Conservation (phyloP, 257 asterid genomes). For the Salvia hispanica region DNA sequence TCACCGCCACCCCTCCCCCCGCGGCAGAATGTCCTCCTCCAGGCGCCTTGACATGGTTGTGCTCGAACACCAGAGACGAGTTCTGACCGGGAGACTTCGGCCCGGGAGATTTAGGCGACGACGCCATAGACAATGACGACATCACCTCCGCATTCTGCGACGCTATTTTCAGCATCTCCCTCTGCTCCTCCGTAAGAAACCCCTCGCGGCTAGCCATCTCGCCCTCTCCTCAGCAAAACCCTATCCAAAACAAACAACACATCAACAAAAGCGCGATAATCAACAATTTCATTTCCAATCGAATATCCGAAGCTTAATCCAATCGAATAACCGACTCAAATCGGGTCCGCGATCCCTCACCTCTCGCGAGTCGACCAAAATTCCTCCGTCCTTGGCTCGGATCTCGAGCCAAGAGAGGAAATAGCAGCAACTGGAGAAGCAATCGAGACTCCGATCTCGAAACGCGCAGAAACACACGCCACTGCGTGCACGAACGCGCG, state of each 20-base stretch:
- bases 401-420: constrained; percentile 93
- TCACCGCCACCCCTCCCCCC: constrained; percentile 63
- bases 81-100: constrained; percentile 54
- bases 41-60: constrained; percentile 65
- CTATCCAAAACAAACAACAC: constrained; percentile 34
- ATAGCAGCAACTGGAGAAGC: constrained; percentile 34
- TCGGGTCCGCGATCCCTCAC: constrained; percentile 11
- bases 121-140: constrained; percentile 49
- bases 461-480: constrained; percentile 40
- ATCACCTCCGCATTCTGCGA: constrained; percentile 70
- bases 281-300: constrained; percentile 21
- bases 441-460: constrained; percentile 46
- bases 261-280: not conserved
- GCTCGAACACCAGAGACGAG: constrained; percentile 48
- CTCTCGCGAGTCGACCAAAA: constrained; percentile 39
- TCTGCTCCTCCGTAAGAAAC: constrained; percentile 83
- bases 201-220: constrained; percentile 83
- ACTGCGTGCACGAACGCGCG: constrained; percentile 26
- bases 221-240: constrained; percentile 45
- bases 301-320: constrained; percentile 3
- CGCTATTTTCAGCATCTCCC: constrained; percentile 78
- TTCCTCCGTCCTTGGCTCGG: constrained; percentile 81
- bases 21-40: constrained; percentile 68
- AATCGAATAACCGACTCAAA: not conserved
- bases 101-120: constrained; percentile 61